Evolutionary conservation across 192 early-diverging fungal species (phyloP), one percentile per base, ranked within the genome.

Genomic region (Pecoramyces ruminantium): DNA sequence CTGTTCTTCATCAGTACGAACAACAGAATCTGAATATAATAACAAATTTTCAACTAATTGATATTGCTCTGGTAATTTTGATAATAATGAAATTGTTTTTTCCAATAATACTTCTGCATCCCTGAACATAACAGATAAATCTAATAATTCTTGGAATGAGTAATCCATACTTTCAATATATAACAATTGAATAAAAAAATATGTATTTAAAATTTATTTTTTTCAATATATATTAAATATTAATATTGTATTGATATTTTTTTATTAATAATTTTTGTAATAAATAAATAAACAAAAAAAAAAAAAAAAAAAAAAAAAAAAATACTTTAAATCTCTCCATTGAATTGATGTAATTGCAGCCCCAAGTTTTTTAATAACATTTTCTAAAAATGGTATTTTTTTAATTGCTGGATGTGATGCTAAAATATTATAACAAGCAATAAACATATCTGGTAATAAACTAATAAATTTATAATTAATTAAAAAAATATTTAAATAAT

Each of bases 401-500:
- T 67, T 67, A 9, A 67, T 21, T 4, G 25, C 83, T 8, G 92
- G 88, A 79, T 93, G 92, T 13, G 87, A 86, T 5, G 86, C 83
- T 25, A 96, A 86, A 1, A 89, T 87, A 79, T 95, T 92, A 80
- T 95, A 96, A 0, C 90, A 88, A 39, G 94, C 86, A n/a, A 94
- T 85, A 34, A 90, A 91, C 78, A 95, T 82, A 14, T 91, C 91
- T 18, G 94, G 94, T 29, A 96, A 83, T 25, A 96, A 83, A 28
- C 92, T 89, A 83, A 79, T 39, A 39, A 39, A 39, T 14, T 39
- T 14, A 14, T 8, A 80, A 14, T 78, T 80, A 42, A 28, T 16
- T 13, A 39, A 28, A 28, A 28, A 83, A 79, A 80, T n/a, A 78
- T 78, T n/a, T 77, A 77, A 42, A 81, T 67, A 78, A 39, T 85